phyloP scores from a whole-genome alignment of 2,329 filamentous ascomycete species.

The Stachybotrys chartarum region DNA sequence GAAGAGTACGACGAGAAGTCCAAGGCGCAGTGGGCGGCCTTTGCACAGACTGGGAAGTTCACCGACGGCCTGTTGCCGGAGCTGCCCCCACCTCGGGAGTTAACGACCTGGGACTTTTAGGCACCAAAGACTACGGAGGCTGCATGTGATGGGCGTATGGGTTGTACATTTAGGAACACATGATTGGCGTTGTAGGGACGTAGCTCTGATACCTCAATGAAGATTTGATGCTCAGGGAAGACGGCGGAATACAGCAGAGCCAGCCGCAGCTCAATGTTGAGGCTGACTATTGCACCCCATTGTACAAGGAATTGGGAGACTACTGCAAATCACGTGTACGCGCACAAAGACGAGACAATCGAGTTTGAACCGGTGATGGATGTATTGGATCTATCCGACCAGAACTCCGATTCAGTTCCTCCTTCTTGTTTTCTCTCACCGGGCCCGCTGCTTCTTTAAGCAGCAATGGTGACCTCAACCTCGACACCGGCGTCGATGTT shows the following conservation, averaged over 20 bases:
- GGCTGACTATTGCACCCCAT: neutral
- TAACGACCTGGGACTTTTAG: conserved; percentile 66
- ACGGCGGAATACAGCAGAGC: neutral
- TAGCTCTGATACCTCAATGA: neutral
- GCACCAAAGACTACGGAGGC: neutral
- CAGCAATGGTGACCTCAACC: conserved; percentile 88
- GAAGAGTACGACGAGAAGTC: conserved; percentile 53
- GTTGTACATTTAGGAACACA: neutral
- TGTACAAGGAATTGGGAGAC: neutral
- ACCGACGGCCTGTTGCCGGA: conserved; percentile 65
- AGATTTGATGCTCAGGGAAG: neutral
- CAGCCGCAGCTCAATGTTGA: too few species aligned
- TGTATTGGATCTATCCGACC: neutral
- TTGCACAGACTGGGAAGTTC: conserved; percentile 61
- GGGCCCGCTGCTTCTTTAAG: conserved; percentile 31
- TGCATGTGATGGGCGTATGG: neutral
- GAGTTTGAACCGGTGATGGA: too few species aligned
- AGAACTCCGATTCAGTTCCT: neutral
- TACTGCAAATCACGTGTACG: neutral
- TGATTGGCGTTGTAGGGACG: neutral
- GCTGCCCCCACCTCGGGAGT: conserved; percentile 71
- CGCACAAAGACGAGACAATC: too few species aligned
- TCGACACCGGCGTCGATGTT: conserved; percentile 93
- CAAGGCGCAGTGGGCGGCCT: conserved; percentile 56
- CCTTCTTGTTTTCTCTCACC: too few species aligned